Evolutionary conservation across 352 stramenopile genomes (phyloP).

Genomic region (Achlya hypogyna): DNA sequence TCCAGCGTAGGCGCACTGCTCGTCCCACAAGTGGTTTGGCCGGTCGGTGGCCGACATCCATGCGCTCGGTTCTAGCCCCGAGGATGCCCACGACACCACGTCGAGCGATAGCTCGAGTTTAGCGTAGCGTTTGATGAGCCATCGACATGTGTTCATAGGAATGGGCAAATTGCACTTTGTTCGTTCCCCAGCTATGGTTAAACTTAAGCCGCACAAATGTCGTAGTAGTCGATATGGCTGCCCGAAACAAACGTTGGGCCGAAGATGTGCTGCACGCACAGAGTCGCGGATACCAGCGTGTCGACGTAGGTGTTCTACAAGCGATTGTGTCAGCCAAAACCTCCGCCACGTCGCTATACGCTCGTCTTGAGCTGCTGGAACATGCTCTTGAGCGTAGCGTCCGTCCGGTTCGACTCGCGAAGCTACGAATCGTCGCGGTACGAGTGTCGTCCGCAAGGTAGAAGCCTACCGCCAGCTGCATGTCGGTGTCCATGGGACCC

Average conservation of each 20-base stretch:
- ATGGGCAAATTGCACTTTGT: no score
- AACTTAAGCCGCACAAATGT: conserved; percentile 4
- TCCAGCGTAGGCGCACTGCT: neutral
- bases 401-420: conserved; percentile 37
- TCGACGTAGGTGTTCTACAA: conserved; percentile 38
- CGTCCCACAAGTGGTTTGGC: conserved; percentile 6
- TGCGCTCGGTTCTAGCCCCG: neutral
- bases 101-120: neutral
- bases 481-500: conserved; percentile 81
- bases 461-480: conserved; percentile 43
- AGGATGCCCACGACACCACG: neutral
- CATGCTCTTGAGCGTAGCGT: conserved; percentile 30
- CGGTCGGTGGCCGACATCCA: conserved; percentile 3
- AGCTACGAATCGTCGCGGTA: conserved; percentile 18
- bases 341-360: neutral
- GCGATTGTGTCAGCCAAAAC: neutral
- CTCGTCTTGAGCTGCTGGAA: conserved; percentile 46
- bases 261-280: conserved; percentile 48
- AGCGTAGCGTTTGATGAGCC: no score
- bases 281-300: conserved; percentile 41
- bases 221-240: conserved; percentile 75
- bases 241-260: conserved; percentile 44
- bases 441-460: neutral
- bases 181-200: neutral
- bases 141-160: no score